Conservation (phyloP, 2,329 filamentous ascomycete genomes). For the Colletotrichum spaethianum region DNA sequence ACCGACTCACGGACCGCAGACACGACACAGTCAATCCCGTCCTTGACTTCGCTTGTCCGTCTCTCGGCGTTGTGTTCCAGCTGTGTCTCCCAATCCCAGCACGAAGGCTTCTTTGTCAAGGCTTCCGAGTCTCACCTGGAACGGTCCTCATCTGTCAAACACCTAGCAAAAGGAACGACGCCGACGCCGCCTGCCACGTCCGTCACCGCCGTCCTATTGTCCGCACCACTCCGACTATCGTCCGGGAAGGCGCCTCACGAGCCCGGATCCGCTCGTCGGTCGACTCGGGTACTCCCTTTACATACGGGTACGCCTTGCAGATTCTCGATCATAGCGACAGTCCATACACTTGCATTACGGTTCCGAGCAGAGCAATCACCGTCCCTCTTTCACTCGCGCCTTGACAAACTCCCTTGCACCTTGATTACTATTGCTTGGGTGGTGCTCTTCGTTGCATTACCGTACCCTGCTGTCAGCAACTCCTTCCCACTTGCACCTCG, state of each 20-base stretch:
- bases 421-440: conserved; percentile 8
- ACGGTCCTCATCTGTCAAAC: neutral
- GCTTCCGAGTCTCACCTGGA: neutral
- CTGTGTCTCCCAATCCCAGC: neutral
- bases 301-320: neutral
- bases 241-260: conserved; percentile 1
- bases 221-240: conserved; percentile 9
- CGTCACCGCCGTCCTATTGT: conserved; percentile 10
- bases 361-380: neutral
- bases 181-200: conserved; percentile 1
- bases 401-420: neutral
- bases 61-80: neutral
- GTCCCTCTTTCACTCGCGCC: neutral
- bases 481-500: neutral
- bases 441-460: conserved; percentile 13
- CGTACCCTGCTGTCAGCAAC: conserved; percentile 1
- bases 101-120: neutral
- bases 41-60: conserved; percentile 4
- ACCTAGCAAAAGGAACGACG: neutral
- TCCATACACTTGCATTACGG: neutral
- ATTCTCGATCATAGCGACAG: neutral
- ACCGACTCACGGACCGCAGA: neutral
- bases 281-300: conserved; percentile 1
- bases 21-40: conserved; percentile 16
- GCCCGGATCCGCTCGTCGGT: neutral